Base-by-base conservation (phyloP, 441 rosid species). In the Brassica hybrid region DNA sequence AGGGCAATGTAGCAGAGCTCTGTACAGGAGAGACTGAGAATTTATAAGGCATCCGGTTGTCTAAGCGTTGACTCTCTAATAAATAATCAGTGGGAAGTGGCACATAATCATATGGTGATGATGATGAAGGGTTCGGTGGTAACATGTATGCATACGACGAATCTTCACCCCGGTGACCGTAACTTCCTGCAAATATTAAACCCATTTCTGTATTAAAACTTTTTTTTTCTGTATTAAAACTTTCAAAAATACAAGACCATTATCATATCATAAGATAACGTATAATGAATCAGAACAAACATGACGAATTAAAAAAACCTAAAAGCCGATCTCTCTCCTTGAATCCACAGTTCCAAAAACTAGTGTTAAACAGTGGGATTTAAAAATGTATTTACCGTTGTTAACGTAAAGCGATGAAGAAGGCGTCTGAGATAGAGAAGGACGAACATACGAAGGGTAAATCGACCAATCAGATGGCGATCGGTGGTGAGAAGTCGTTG, bases 1-100 rank as follows among this genome's bases (percentile, higher is more conserved):
- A 63, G 63, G 89, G 79, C 71, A 62, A 80, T 13, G 76, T 65
- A 71, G 76, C 54, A 14, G 87, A 69, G 81, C 38, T 82, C 43
- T 2, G 12, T 3, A 38, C 10, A 36, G 43, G 43, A 36, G 43
- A 36, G 11, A 8, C 43, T 9, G 43, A 48, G 54, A n/a, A n/a
- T 50, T 50, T 50, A 75, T 67, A 84, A 69, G 87, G 80, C 25
- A 23, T 14, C 43, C 65, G 79, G 23, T 21, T 21, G 80, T 82
- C 74, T 7, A 79, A 45, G 74, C 45, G 67, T 69, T 43, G 78
- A 41, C 62, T 74, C 61, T 79, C 82, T 1, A 52, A 41, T 66
- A 69, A 30, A 68, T 56, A 69, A 18, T 74, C 66, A 62, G 45
- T 5, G 58, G 58, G 58, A 14, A 17, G 10, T 6, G 65, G 65